Base-by-base conservation (phyloP, 2,329 filamentous ascomycete species). In the Claviceps quebecensis region DNA sequence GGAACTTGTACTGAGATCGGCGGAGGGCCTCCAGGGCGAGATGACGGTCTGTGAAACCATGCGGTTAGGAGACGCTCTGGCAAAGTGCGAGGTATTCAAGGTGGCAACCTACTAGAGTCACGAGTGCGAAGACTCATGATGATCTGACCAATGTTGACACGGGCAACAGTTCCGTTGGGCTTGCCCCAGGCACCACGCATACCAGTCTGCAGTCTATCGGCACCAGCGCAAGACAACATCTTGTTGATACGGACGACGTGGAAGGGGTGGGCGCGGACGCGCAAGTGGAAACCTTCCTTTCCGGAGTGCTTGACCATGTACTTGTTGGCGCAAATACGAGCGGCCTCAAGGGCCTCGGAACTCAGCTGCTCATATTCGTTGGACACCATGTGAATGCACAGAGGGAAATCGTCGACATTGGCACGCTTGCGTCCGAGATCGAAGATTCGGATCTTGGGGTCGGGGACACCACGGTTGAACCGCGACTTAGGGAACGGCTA, bases 241-340 rank as follows among this genome's bases (percentile, higher is more conserved):
- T 98, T 98, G 89, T 98, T 98, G 90, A 98, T 98, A 77, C 93
- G 93, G 81, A 98, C 86, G 77, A 98, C 93, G 82, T 98, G 93
- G 88, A 87, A 98, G 63, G 93, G 93, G 83, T 98, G 93, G 69
- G 89, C 90, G 71, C 93, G 82, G 69, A 86, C 78, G 65, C 82
- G 81, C 62, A 86, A 74, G 71, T 86, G 82, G 80, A 86, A 86
- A 68, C 74, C 72, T 68, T 86, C 82, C 78, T 86, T 86, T 72
- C 82, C 82, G 64, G 75, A 72, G 65, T 74, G 72, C 79, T 85
- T 85, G 73, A 83, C 80, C 60, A 86, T 72, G 77, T 85, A 94
- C 87, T 97, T 97, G 87, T 98, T 98, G 86, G 90, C 90, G 82
- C 91, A 97, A 72, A 98, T 98, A 84, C 93, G 93, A 74, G 93